A percentile compares a stretch with the other conserved stretches of the same genome.
Conservation (phyloP, 106 monocot genomes). For the Iris macrosiphon region DNA sequence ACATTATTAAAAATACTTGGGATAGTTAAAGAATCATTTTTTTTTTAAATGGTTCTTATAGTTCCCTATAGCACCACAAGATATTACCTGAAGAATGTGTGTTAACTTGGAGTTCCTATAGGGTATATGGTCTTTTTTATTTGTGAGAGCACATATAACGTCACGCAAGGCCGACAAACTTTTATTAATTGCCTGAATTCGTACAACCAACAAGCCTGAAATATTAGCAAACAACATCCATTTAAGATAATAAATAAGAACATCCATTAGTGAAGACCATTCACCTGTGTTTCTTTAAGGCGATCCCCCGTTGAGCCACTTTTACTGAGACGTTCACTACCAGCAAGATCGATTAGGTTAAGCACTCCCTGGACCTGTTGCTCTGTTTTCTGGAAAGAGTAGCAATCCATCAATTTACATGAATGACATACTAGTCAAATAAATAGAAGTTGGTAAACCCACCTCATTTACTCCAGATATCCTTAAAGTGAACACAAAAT, state of each 20-base stretch:
- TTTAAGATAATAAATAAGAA: not conserved
- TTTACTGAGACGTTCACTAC: constrained; percentile 75
- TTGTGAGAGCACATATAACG: constrained; percentile 68
- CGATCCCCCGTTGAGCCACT: constrained; percentile 88
- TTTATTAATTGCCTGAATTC: constrained; percentile 64
- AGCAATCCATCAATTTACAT: not conserved
- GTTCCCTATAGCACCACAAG: too few species aligned
- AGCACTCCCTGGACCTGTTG: constrained; percentile 85
- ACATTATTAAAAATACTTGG: too few species aligned
- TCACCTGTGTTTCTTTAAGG: constrained; percentile 77
- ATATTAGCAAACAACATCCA: not conserved
- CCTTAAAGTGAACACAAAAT: constrained; percentile 79
- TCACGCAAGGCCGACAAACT: constrained; percentile 73
- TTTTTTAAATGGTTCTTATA: too few species aligned
- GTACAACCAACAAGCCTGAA: not conserved
- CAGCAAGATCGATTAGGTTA: constrained; percentile 86
- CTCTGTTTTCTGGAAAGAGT: constrained; percentile 46
- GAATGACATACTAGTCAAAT: too few species aligned
- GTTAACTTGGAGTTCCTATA: constrained; percentile 85
- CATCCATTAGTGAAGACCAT: not conserved
- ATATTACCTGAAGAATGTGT: constrained; percentile 58
- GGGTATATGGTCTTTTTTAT: constrained; percentile 77
- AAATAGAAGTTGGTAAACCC: too few species aligned
- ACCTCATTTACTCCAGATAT: constrained; percentile 81
- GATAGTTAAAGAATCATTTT: too few species aligned